A percentile compares a stretch with the other conserved stretches of the same genome.
These are phyloP conservation scores for Fusarium algeriense DNA, from an alignment of 2,329 filamentous ascomycete genomes.

Conservation along the genomic window DNA sequence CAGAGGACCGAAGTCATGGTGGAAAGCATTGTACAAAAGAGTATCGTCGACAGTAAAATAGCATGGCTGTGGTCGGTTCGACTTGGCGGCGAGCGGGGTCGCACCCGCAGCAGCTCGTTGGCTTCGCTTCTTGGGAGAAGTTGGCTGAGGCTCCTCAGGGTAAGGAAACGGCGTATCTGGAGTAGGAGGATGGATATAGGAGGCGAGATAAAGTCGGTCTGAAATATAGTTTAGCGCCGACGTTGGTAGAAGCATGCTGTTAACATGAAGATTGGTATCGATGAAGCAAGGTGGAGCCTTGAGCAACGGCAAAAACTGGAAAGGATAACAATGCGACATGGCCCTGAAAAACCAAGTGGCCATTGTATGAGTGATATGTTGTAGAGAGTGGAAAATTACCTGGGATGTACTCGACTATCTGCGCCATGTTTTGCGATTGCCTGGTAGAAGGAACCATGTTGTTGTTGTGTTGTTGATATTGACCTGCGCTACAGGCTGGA, in stretches of 20 bases:
- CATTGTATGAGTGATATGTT: slow-evolving; percentile 23
- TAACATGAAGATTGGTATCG: slow-evolving; percentile 14
- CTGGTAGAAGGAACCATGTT: slow-evolving; percentile 65
- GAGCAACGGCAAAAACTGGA: slow-evolving; percentile 20
- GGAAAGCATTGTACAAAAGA: slow-evolving; percentile 97
- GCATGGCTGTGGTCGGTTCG: slow-evolving; percentile 70
- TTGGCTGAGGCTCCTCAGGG: slow-evolving; percentile 72
- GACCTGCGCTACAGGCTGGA: slow-evolving; percentile 42
- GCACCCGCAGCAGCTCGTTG: slow-evolving; percentile 70
- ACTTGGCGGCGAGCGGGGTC: slow-evolving; percentile 47
- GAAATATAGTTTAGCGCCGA: slow-evolving; percentile 49
- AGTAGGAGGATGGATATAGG: slow-evolving; percentile 85
- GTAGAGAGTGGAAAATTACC: slow-evolving; percentile 65
- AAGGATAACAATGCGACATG: slow-evolving; percentile 52
- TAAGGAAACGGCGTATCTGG: slow-evolving; percentile 89
- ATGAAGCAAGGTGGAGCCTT: slow-evolving; percentile 24
- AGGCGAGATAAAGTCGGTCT: slow-evolving; percentile 96
- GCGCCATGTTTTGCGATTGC: slow-evolving; percentile 75
- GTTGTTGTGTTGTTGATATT: slow-evolving; percentile 37
- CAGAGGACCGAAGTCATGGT: slow-evolving; percentile 96
- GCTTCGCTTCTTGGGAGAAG: slow-evolving; percentile 53
- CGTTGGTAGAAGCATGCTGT: slow-evolving; percentile 29
- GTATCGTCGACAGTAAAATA: slow-evolving; percentile 97
- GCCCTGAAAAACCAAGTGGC: slow-evolving; percentile 19
- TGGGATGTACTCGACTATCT: slow-evolving; percentile 96